phyloP scores from a whole-genome alignment of 2,329 filamentous ascomycete genomes.

The Aspergillus arachidicola region DNA sequence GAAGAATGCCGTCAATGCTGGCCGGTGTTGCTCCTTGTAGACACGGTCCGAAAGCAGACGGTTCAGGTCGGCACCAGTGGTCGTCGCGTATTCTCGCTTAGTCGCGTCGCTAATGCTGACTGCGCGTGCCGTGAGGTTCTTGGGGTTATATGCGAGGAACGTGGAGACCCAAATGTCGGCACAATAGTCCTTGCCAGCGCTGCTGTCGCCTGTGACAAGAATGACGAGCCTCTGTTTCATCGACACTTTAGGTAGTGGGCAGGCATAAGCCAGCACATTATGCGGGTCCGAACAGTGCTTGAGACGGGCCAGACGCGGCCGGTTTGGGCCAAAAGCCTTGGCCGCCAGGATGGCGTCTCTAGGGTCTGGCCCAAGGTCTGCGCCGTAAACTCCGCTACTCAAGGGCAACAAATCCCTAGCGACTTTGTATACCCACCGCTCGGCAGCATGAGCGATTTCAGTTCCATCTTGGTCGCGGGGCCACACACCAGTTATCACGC shows the following conservation, averaged over 20 bases:
- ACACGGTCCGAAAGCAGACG: conserved; percentile 56
- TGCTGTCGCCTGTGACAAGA: conserved; percentile 57
- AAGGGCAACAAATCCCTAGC: conserved; percentile 49
- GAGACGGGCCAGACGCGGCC: conserved; percentile 51
- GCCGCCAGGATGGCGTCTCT: conserved; percentile 56
- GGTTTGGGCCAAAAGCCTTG: conserved; percentile 62
- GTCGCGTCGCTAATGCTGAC: conserved; percentile 61
- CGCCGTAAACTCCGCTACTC: conserved; percentile 58
- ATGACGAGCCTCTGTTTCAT: conserved; percentile 53
- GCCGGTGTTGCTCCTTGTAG: conserved; percentile 65
- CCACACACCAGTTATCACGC: conserved; percentile 66
- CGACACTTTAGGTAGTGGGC: conserved; percentile 51
- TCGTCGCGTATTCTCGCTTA: conserved; percentile 60
- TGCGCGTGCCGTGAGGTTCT: conserved; percentile 41
- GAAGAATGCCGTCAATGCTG: conserved; percentile 57
- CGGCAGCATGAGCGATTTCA: conserved; percentile 38
- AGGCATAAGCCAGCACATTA: conserved; percentile 58
- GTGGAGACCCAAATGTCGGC: conserved; percentile 50
- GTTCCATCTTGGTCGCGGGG: conserved; percentile 55
- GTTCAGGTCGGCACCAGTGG: conserved; percentile 50
- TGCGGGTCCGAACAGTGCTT: conserved; percentile 55
- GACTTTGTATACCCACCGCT: conserved; percentile 61
- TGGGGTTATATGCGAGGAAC: conserved; percentile 32
- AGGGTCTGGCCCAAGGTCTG: conserved; percentile 65
- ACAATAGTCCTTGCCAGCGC: conserved; percentile 39